Percentiles rank a stretch among this genome's conserved stretches.
These are phyloP conservation scores for Metarhizium robertsii DNA, from an alignment of 2,329 filamentous ascomycete genomes.

Conservation along the genomic window DNA sequence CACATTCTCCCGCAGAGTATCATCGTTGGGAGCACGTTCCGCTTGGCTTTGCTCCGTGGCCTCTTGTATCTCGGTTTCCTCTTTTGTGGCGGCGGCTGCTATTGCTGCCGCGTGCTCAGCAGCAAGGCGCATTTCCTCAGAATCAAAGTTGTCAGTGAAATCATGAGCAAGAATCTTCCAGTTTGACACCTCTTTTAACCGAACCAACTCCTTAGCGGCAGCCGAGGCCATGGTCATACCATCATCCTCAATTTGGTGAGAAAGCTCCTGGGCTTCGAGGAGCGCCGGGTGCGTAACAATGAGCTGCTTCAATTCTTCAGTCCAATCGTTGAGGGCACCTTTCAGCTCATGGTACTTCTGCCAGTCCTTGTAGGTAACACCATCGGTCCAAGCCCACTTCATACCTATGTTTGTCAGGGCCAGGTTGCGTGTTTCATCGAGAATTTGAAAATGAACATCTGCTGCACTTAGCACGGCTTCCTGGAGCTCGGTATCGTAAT, in stretches of 20 bases:
- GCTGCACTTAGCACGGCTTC: constrained; percentile 61
- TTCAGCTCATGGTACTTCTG: constrained; percentile 86
- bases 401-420: constrained; percentile 88
- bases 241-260: constrained; percentile 61
- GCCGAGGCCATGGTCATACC: constrained; percentile 73
- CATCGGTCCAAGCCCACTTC: constrained; percentile 93
- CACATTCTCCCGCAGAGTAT: neutral
- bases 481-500: constrained; percentile 61
- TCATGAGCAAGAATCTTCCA: constrained; percentile 78
- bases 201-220: constrained; percentile 69
- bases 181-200: constrained; percentile 72
- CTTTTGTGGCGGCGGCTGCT: constrained; percentile 11
- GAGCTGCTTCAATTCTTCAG: constrained; percentile 67
- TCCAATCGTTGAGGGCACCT: constrained; percentile 75
- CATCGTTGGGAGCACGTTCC: neutral
- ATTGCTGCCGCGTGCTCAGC: constrained; percentile 30
- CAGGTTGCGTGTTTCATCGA: constrained; percentile 73
- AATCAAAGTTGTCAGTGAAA: constrained; percentile 68
- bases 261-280: constrained; percentile 55
- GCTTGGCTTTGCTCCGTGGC: constrained; percentile 2
- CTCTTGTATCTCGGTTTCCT: constrained; percentile 11
- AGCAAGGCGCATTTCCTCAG: constrained; percentile 50
- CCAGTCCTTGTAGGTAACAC: constrained; percentile 96
- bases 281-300: constrained; percentile 67
- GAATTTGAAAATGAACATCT: constrained; percentile 71